Base-by-base conservation (phyloP, 2,329 filamentous ascomycete species). In the Neopestalotiopsis clavispora region DNA sequence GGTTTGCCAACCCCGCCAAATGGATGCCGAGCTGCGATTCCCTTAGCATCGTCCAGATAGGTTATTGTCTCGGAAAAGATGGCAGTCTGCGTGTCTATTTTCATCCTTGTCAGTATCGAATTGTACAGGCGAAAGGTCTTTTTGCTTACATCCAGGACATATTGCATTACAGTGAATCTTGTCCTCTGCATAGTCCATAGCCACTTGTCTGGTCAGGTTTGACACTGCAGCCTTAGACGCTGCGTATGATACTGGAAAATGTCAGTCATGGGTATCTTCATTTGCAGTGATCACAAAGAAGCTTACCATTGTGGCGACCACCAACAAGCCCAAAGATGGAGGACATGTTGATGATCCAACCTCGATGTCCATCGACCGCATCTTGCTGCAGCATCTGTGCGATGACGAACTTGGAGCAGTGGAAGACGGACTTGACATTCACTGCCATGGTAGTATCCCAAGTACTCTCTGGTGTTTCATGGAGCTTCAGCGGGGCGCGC, bases 121-220 rank as follows among this genome's bases (percentile, higher is more conserved):
- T n/a, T 7, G 9, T 2, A 7, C 17, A 7, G 45, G 17, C 2
- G 45, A 20, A 6, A 10, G 9, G 45, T 7, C 4, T n/a, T 6
- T 7, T 2, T n/a, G 6, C 45, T 52, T 52, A 52, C 45, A 88
- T 5, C 86, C 87, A 4, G 87, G 86, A 66, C 85, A 87, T 4
- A 89, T 79, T 0, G 85, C 84, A 71, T 88, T 88, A 42, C 83
- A 81, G 69, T 88, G 86, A 32, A 89, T 86, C 0, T 80, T 76
- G 12, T 83, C 74, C 0, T 74, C 74, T 0, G 83, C 86, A 70
- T 85, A 87, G 56, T 89, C 86, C 45, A 85, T 69, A 0, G 85
- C 85, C 0, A 85, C 78, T 9, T 82, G 77, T 42, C 81, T 80
- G 0, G 86, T 89, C 4, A 88, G 70, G n/a, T 83, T 84, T 3